Conservation (phyloP, 164 flowering plant genomes). For the Chimonanthus salicifolius region DNA sequence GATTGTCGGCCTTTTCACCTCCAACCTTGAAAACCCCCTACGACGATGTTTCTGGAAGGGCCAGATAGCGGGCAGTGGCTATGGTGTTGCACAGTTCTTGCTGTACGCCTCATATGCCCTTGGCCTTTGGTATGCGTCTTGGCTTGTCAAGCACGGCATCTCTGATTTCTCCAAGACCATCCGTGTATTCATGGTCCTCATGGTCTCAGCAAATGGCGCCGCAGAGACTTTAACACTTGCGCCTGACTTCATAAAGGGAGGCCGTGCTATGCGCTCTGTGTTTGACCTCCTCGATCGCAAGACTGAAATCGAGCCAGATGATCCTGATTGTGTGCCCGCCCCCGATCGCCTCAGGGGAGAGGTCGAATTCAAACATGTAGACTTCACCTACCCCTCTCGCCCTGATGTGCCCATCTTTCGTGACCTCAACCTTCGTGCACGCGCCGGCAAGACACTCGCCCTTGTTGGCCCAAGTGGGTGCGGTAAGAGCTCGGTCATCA, state of each 20-base stretch:
- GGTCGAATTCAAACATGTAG: constrained; percentile 84
- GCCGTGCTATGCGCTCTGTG: constrained; percentile 93
- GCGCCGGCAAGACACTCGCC: constrained; percentile 90
- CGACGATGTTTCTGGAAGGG: constrained; percentile 92
- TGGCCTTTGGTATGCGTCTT: constrained; percentile 96
- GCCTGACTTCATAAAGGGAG: constrained; percentile 96
- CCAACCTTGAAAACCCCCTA: constrained; percentile 58
- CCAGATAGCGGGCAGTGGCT: constrained; percentile 93
- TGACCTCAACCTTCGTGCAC: constrained; percentile 76
- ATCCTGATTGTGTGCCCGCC: constrained; percentile 49
- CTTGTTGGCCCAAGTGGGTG: constrained; percentile 98
- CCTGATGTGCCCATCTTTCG: constrained; percentile 73
- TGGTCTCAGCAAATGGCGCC: constrained; percentile 99
- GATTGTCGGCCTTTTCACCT: constrained; percentile 67
- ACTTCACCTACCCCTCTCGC: constrained; percentile 84
- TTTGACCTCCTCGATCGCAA: constrained; percentile 87
- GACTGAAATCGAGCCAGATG: constrained; percentile 95
- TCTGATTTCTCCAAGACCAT: constrained; percentile 96
- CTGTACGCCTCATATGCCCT: constrained; percentile 93
- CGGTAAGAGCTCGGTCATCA: constrained; percentile 88
- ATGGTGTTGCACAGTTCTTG: constrained; percentile 80
- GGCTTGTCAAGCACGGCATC: constrained; percentile 95
- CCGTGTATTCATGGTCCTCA: constrained; percentile 95
- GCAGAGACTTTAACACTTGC: constrained; percentile 96
- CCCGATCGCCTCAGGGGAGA: constrained; percentile 86